These are phyloP conservation scores for Clavulina sp. DNA, from an alignment of 768 basidiomycete species.

Conservation along the genomic window DNA sequence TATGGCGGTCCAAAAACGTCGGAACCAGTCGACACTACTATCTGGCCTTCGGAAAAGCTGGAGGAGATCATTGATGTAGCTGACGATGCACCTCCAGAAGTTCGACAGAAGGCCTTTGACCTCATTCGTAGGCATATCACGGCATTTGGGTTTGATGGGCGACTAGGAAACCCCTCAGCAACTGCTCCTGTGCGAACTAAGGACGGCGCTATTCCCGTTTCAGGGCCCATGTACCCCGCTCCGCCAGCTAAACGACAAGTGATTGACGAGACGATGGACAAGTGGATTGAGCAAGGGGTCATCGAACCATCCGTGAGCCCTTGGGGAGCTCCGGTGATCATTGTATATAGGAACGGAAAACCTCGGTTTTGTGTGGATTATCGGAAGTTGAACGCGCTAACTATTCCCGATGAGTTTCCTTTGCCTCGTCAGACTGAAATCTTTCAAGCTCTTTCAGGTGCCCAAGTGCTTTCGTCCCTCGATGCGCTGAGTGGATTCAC, in stretches of 20 bases:
- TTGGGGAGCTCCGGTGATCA: not conserved
- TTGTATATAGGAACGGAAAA: not conserved
- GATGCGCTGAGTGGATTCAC: slow-evolving; percentile 9
- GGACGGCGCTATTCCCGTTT: not conserved
- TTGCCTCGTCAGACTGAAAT: too few relatives aligned
- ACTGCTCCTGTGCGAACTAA: not conserved
- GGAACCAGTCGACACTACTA: not conserved
- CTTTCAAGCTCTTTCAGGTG: too few relatives aligned
- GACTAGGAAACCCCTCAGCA: not conserved
- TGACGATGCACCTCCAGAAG: not conserved
- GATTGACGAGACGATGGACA: not conserved
- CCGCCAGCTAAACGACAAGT: not conserved
- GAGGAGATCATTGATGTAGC: not conserved
- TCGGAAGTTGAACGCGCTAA: too few relatives aligned
- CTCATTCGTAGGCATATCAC: not conserved
- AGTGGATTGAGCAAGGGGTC: not conserved
- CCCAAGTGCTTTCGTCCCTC: not conserved
- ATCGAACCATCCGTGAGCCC: not conserved
- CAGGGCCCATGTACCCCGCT: not conserved
- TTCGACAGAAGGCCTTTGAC: not conserved
- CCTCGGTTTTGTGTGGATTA: not conserved
- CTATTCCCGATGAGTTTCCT: too few relatives aligned
- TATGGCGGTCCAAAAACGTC: not conserved
- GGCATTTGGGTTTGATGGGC: not conserved
- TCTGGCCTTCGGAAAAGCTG: not conserved